These are phyloP conservation scores for Eimeria falciformis DNA, from an alignment of 169 alveolate species.

Conservation along the genomic window DNA sequence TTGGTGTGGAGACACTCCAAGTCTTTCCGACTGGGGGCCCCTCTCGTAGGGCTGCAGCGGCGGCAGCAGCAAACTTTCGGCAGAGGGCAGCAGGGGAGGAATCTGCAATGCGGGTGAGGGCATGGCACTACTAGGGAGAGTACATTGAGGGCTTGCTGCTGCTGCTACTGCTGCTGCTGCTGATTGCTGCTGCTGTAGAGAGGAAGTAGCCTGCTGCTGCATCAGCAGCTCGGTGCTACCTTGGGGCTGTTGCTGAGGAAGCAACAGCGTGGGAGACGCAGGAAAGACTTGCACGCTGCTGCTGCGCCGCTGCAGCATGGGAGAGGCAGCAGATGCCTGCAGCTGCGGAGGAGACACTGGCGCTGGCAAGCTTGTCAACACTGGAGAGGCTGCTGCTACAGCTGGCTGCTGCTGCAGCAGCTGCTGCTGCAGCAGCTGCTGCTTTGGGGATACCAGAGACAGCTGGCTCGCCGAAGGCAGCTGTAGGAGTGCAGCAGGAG, in stretches of 20 bases:
- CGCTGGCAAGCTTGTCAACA: background rate
- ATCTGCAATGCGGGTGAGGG: background rate
- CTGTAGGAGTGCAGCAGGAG: constrained; percentile 24
- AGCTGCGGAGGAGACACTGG: background rate
- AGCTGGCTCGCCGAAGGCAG: constrained; percentile 7
- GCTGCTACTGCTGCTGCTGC: constrained; percentile 38
- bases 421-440: constrained; percentile 34
- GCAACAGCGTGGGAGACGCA: background rate
- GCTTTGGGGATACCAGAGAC: constrained; percentile 11
- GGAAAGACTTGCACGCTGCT: background rate
- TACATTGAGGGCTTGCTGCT: background rate
- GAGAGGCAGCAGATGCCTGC: background rate
- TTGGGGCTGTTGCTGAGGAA: background rate
- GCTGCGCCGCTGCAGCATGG: background rate
- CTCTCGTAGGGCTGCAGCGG: background rate
- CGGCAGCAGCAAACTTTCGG: background rate
- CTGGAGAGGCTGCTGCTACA: background rate
- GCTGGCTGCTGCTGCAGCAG: constrained; percentile 38
- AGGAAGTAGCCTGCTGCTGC: constrained; percentile 11
- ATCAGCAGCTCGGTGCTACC: background rate
- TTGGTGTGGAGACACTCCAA: background rate
- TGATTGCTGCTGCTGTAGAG: background rate
- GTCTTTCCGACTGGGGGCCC: constrained; percentile 1
- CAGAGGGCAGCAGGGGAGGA: background rate
- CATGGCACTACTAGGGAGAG: background rate